These are phyloP conservation scores for Penicillium sp. DNA, from an alignment of 2,329 filamentous ascomycete genomes.

Conservation along the genomic window DNA sequence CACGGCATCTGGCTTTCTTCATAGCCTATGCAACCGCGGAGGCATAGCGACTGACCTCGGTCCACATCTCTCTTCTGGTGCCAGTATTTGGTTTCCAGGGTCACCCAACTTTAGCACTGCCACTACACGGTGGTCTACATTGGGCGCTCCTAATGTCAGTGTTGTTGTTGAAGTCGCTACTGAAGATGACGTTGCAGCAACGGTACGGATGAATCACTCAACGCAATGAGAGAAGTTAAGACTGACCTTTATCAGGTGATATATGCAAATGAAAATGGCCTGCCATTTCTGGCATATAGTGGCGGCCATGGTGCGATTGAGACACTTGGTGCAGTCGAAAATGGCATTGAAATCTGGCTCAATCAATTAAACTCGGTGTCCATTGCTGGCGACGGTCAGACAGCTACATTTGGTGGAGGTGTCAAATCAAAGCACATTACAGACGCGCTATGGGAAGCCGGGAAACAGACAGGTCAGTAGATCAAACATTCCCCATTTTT, in stretches of 20 bases:
- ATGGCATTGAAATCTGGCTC: conserved; percentile 55
- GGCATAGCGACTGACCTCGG: background rate
- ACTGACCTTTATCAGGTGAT: conserved; percentile 38
- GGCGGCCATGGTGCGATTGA: conserved; percentile 55
- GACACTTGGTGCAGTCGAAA: conserved; percentile 50
- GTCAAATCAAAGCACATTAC: conserved; percentile 49
- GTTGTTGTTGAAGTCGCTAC: background rate
- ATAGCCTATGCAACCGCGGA: background rate
- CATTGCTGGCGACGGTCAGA: conserved; percentile 41
- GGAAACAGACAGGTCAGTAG: conserved; percentile 47
- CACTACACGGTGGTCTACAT: background rate
- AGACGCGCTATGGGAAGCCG: conserved; percentile 51
- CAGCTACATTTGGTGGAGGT: conserved; percentile 53
- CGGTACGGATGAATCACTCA: background rate
- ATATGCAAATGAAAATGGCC: conserved; percentile 48
- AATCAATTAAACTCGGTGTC: conserved; percentile 45
- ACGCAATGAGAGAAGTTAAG: no score
- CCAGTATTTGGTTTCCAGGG: background rate
- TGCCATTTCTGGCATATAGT: conserved; percentile 57
- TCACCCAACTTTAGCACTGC: background rate
- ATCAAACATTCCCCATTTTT: background rate
- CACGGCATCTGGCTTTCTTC: background rate
- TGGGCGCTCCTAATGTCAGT: background rate
- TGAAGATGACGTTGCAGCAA: background rate
- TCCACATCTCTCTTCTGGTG: background rate